Conservation (phyloP, 2,329 filamentous ascomycete species). For the Macrophomina tecta region DNA sequence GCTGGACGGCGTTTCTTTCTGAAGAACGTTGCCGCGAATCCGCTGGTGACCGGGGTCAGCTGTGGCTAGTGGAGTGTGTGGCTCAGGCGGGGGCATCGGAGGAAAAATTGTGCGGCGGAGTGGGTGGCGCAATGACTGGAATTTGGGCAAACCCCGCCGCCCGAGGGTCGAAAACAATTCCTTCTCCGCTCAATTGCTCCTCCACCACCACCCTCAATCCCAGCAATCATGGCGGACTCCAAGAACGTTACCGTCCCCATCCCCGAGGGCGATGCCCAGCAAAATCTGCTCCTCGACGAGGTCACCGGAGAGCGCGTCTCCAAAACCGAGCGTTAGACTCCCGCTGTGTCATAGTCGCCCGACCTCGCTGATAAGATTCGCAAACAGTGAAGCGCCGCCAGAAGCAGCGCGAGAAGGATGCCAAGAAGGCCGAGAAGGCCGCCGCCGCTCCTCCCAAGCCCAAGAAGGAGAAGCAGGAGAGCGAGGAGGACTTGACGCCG, state of each 20-base stretch:
- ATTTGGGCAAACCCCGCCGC: conserved; percentile 23
- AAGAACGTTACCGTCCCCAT: conserved; percentile 74
- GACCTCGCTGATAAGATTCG: conserved; percentile 28
- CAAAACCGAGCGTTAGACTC: conserved; percentile 52
- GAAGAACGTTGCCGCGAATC: neutral
- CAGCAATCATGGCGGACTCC: conserved; percentile 37
- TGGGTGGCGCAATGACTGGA: conserved; percentile 21
- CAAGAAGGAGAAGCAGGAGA: conserved; percentile 67
- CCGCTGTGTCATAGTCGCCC: conserved; percentile 30
- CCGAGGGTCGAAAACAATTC: conserved; percentile 17
- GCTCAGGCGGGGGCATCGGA: conserved; percentile 27
- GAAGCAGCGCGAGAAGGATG: conserved; percentile 87
- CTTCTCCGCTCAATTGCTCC: conserved; percentile 17
- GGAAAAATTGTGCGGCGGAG: conserved; percentile 27
- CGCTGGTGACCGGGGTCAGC: neutral
- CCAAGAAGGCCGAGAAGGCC: conserved; percentile 86
- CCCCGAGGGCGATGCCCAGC: conserved; percentile 43
- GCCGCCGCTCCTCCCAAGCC: conserved; percentile 68
- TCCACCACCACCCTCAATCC: conserved; percentile 5
- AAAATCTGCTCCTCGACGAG: conserved; percentile 84
- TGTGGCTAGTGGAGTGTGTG: conserved; percentile 4
- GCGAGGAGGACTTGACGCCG: conserved; percentile 75
- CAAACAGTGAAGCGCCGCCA: conserved; percentile 90
- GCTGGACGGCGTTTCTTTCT: neutral
- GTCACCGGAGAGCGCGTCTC: conserved; percentile 83